A percentile compares a stretch with the other conserved stretches of the same genome.
Conservation (phyloP, 805 yeast genomes). For the Metschnikowia amazonensis region DNA sequence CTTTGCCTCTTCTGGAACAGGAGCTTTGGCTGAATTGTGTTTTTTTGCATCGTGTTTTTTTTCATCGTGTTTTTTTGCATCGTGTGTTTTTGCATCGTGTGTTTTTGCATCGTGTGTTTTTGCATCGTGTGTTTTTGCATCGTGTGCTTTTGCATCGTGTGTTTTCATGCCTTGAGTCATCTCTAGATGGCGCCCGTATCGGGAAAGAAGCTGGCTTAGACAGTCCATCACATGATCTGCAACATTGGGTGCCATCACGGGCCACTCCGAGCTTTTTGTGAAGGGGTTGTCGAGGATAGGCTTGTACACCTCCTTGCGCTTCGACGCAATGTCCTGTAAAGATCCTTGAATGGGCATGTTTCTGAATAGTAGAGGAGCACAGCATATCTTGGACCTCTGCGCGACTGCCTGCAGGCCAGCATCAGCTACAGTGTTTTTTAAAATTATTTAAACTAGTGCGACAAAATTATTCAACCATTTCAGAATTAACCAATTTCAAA, state of each 20-base stretch:
- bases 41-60: too few species aligned
- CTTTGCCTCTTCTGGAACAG: constrained; percentile 24
- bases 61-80: too few species aligned
- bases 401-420: neutral
- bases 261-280: constrained; percentile 34
- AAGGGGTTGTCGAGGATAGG: constrained; percentile 65
- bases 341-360: constrained; percentile 26
- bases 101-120: too few species aligned
- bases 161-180: neutral
- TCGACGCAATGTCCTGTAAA: constrained; percentile 46
- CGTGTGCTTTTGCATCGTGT: neutral
- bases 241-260: constrained; percentile 8
- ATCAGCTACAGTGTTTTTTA: too few species aligned
- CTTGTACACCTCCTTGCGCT: constrained; percentile 55
- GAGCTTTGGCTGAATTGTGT: too few species aligned
- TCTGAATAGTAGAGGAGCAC: neutral
- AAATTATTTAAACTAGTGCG: too few species aligned
- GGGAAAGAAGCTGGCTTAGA: constrained; percentile 14
- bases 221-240: constrained; percentile 13
- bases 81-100: too few species aligned
- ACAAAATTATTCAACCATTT: too few species aligned
- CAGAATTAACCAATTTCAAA: too few species aligned
- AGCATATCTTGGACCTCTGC: neutral
- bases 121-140: neutral
- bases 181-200: constrained; percentile 15